Percentiles rank a stretch among this genome's conserved stretches.
Evolutionary conservation across 2,329 filamentous ascomycete genomes (phyloP).

Genomic region (Fusarium coffeatum): DNA sequence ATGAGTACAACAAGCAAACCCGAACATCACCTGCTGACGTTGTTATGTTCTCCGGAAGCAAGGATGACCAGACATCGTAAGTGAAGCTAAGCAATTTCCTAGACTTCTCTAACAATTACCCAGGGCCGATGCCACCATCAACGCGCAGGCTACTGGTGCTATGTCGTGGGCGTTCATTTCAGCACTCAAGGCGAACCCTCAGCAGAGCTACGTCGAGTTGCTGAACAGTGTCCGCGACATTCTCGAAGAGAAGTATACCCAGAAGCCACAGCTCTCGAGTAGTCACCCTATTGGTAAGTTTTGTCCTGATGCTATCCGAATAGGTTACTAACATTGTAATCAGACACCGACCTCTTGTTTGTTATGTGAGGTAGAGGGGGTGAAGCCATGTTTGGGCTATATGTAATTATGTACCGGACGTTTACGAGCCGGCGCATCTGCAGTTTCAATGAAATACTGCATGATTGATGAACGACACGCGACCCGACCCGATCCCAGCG

Average conservation of each 20-base stretch:
- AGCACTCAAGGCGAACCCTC: slow-evolving; percentile 89
- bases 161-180: slow-evolving; percentile 99
- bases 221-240: slow-evolving; percentile 96
- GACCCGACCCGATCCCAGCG: neutral
- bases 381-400: slow-evolving; percentile 64
- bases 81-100: slow-evolving; percentile 29
- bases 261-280: slow-evolving; percentile 96
- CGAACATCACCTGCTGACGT: slow-evolving; percentile 96
- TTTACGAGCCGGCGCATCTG: neutral
- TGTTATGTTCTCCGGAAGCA: slow-evolving; percentile 97
- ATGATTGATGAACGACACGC: slow-evolving; percentile 8
- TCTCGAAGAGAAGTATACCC: slow-evolving; percentile 84
- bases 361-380: slow-evolving; percentile 64
- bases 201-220: slow-evolving; percentile 95
- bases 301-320: accelerated
- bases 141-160: slow-evolving; percentile 89
- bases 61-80: slow-evolving; percentile 90
- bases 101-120: slow-evolving; percentile 36
- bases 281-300: slow-evolving; percentile 91
- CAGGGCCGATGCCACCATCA: slow-evolving; percentile 90
- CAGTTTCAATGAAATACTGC: neutral
- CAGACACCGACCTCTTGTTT: slow-evolving; percentile 74
- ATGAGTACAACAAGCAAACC: slow-evolving; percentile 84
- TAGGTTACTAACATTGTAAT: slow-evolving; percentile 19
- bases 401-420: slow-evolving; percentile 6